Evolutionary conservation across 2,329 filamentous ascomycete species (phyloP).

Genomic region (Cladosporium sp.): DNA sequence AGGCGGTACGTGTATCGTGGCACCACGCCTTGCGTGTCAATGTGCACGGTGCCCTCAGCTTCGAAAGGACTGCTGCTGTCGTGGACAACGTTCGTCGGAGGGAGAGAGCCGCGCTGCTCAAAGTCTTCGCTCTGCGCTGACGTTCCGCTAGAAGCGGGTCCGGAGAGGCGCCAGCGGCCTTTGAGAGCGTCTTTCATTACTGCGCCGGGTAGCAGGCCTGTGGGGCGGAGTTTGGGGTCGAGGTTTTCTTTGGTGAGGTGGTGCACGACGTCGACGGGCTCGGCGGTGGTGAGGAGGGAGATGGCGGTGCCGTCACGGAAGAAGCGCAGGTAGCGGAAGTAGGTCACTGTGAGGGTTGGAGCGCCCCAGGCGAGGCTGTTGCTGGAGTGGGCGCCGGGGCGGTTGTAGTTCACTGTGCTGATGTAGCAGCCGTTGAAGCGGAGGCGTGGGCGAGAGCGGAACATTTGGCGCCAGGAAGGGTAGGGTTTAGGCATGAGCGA

Average conservation of each 20-base stretch:
- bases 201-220: slow-evolving; percentile 39
- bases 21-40: slow-evolving; percentile 82
- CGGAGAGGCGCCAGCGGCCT: slow-evolving; percentile 64
- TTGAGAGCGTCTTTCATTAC: slow-evolving; percentile 66
- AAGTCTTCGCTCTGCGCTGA: not conserved
- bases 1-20: slow-evolving; percentile 81
- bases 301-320: slow-evolving; percentile 84
- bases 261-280: slow-evolving; percentile 84
- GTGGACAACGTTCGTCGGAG: slow-evolving; percentile 14
- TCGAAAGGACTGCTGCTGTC: slow-evolving; percentile 31
- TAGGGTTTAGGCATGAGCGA: slow-evolving; percentile 27
- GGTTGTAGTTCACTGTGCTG: slow-evolving; percentile 90
- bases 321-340: slow-evolving; percentile 95
- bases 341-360: slow-evolving; percentile 92
- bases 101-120: not conserved
- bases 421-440: slow-evolving; percentile 97
- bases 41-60: slow-evolving; percentile 64
- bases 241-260: slow-evolving; percentile 71
- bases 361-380: slow-evolving; percentile 71
- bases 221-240: slow-evolving; percentile 34
- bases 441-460: slow-evolving; percentile 75
- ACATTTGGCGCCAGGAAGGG: slow-evolving; percentile 56
- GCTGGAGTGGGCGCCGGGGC: slow-evolving; percentile 68
- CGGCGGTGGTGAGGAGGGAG: slow-evolving; percentile 72
- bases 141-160: slow-evolving; percentile 32